These are phyloP conservation scores for Hypomontagnella monticulosa DNA, from an alignment of 495 filamentous ascomycete genomes.

Conservation along the genomic window DNA sequence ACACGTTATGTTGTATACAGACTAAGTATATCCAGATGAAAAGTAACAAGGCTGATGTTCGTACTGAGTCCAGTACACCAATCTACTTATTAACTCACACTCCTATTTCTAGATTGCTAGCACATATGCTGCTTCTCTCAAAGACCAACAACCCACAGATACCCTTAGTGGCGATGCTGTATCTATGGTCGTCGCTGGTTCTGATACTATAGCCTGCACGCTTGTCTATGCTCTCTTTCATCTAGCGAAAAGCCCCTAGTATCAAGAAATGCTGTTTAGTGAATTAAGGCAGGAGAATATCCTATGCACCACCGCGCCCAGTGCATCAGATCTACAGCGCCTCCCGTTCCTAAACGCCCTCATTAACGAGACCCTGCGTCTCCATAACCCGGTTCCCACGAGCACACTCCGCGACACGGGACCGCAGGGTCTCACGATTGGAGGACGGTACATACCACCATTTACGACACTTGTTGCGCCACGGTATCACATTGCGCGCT, in stretches of 20 bases:
- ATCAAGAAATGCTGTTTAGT: constrained; percentile 45
- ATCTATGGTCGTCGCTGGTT: too few species aligned
- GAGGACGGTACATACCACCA: constrained; percentile 57
- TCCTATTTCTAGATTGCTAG: too few species aligned
- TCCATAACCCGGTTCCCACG: constrained; percentile 56
- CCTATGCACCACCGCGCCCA: constrained; percentile 22
- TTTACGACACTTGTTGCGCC: constrained; percentile 42
- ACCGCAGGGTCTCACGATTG: constrained; percentile 55
- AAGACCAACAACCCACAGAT: too few species aligned
- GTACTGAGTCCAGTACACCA: too few species aligned
- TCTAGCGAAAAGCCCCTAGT: constrained; percentile 47
- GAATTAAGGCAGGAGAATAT: constrained; percentile 44
- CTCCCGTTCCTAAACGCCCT: constrained; percentile 53
- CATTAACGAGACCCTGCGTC: constrained; percentile 64
- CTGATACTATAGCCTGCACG: constrained; percentile 49
- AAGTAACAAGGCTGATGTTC: too few species aligned
- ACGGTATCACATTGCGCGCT: constrained; percentile 49
- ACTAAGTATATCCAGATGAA: too few species aligned
- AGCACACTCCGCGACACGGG: constrained; percentile 52
- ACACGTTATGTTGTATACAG: too few species aligned
- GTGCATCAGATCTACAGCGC: too few species aligned
- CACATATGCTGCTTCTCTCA: too few species aligned
- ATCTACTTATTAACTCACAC: too few species aligned
- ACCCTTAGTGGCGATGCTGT: constrained; percentile 48
- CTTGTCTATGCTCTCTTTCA: constrained; percentile 55